Evolutionary conservation across 2,329 filamentous ascomycete species (phyloP).

Genomic region (Aspergillus fischeri): DNA sequence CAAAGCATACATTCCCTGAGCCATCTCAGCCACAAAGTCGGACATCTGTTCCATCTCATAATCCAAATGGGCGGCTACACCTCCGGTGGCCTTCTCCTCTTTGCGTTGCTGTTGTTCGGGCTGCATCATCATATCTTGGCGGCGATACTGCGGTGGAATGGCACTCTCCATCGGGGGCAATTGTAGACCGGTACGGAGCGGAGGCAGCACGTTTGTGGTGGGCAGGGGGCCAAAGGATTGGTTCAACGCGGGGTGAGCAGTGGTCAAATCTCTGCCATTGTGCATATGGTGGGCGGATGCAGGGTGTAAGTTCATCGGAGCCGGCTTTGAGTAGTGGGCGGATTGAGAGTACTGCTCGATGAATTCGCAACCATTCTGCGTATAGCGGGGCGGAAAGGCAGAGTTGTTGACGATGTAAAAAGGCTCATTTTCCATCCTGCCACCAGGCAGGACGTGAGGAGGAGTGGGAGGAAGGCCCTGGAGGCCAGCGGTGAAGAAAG

Average conservation of each 20-base stretch:
- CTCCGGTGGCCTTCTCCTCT: conserved; percentile 68
- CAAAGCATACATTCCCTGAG: conserved; percentile 65
- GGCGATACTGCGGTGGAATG: conserved; percentile 41
- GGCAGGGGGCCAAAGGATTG: conserved; percentile 34
- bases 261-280: conserved; percentile 31
- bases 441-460: conserved; percentile 36
- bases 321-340: conserved; percentile 36
- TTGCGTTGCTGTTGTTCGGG: conserved; percentile 42
- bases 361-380: conserved; percentile 43
- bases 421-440: conserved; percentile 35
- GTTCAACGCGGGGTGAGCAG: conserved; percentile 20
- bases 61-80: conserved; percentile 89
- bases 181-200: conserved; percentile 38
- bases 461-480: conserved; percentile 42
- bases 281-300: conserved; percentile 28
- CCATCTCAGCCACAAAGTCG: conserved; percentile 90
- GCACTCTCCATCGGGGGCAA: conserved; percentile 39
- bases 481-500: conserved; percentile 38
- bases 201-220: conserved; percentile 35
- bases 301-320: conserved; percentile 31
- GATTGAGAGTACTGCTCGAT: conserved; percentile 45
- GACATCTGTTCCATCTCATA: conserved; percentile 97
- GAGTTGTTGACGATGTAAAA: conserved; percentile 38
- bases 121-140: conserved; percentile 35
- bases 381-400: conserved; percentile 40